These are phyloP conservation scores for Malassezia equina DNA, from an alignment of 1,284 basidiomycete genomes.

Conservation along the genomic window DNA sequence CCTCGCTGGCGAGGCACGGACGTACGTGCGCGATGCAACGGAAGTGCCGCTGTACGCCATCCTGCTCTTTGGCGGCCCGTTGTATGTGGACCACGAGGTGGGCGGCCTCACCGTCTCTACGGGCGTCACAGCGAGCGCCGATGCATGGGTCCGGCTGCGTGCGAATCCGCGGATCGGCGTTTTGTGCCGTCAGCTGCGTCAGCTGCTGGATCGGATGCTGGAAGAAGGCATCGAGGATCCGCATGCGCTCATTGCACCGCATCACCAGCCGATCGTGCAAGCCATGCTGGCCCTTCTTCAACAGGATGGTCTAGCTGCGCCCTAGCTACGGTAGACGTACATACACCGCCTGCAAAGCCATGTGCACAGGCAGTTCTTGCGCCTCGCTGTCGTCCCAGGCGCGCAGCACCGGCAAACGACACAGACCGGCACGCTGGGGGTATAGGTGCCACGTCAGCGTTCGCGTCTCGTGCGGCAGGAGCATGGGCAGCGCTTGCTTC, in stretches of 20 bases:
- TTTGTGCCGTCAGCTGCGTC: slow-evolving; percentile 73
- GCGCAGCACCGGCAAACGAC: slow-evolving; percentile 1
- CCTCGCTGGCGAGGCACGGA: slow-evolving; percentile 53
- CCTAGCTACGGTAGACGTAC: background rate
- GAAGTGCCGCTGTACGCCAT: slow-evolving; percentile 79
- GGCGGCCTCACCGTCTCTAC: slow-evolving; percentile 56
- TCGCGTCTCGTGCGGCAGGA: slow-evolving; percentile 12
- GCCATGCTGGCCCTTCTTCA: slow-evolving; percentile 64
- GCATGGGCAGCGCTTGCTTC: background rate
- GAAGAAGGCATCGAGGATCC: slow-evolving; percentile 21
- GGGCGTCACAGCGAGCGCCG: slow-evolving; percentile 17
- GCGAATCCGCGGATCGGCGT: slow-evolving; percentile 81
- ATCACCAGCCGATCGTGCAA: slow-evolving; percentile 56
- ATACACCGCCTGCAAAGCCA: background rate
- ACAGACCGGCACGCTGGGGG: background rate
- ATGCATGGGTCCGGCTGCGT: slow-evolving; percentile 58
- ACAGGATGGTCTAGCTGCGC: slow-evolving; percentile 48
- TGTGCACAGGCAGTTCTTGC: background rate
- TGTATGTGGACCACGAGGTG: slow-evolving; percentile 62
- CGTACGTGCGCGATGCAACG: slow-evolving; percentile 76
- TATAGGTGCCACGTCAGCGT: background rate
- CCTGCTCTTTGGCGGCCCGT: slow-evolving; percentile 69
- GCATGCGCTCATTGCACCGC: slow-evolving; percentile 50
- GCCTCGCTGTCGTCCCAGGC: background rate
- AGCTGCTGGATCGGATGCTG: slow-evolving; percentile 18